phyloP scores from a whole-genome alignment of 345 rosid genomes.

The Sisymbrium altissimum region DNA sequence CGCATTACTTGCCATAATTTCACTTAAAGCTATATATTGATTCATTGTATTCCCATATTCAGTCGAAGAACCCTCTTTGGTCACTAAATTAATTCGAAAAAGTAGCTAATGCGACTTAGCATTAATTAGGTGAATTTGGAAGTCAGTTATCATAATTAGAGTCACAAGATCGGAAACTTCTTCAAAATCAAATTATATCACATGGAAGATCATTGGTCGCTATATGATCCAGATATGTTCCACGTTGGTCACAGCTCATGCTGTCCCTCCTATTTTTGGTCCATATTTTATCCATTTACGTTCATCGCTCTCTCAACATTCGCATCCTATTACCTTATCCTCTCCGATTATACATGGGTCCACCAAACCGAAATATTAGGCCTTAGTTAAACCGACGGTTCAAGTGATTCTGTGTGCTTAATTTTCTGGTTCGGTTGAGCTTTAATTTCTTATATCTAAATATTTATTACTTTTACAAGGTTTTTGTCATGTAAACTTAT shows the following conservation, averaged over 20 bases:
- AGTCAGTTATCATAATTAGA: not conserved
- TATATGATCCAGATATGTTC: constrained; percentile 2
- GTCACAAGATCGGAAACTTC: not conserved
- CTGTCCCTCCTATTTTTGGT: constrained; percentile 9
- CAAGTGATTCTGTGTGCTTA: not conserved
- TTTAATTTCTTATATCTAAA: too few species aligned
- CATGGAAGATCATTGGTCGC: constrained; percentile 17
- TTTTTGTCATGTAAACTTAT: not conserved
- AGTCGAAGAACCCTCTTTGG: not conserved
- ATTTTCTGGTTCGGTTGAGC: too few species aligned
- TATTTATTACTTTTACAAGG: not conserved
- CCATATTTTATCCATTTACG: not conserved
- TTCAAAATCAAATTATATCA: constrained; percentile 2
- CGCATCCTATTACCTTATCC: not conserved
- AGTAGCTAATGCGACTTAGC: not conserved
- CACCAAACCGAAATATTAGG: not conserved
- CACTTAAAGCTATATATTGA: not conserved
- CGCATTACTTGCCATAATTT: not conserved
- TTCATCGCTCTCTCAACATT: not conserved
- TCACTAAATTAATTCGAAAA: not conserved
- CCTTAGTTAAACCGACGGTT: not conserved
- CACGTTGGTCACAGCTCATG: constrained; percentile 24
- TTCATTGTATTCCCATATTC: not conserved
- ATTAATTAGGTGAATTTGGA: not conserved
- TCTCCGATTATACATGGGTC: not conserved